Evolutionary conservation across 129 eudicot genomes (phyloP), one percentile per base, ranked within the genome.

Genomic region (Gnaphalium uliginosum): DNA sequence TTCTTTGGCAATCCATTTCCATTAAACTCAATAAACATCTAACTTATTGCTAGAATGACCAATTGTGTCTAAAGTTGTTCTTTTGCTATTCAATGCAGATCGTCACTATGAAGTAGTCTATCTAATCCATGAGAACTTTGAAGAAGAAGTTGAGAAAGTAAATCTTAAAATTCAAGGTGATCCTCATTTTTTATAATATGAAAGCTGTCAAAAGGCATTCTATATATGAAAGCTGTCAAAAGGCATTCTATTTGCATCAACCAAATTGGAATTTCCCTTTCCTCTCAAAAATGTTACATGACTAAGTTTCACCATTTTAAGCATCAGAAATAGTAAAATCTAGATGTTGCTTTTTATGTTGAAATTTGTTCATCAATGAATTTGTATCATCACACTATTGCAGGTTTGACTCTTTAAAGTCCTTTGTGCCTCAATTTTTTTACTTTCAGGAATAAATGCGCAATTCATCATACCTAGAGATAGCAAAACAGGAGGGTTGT

Each of bases 61-160:
- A 30, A n/a, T 30, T 64, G 46, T 64, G 25, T 32, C 69, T 65
- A 63, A 62, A 15, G 23, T 72, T 43, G 73, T 69, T 19, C 35
- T 59, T 67, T 24, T 30, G 17, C 21, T 81, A 60, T 30, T 72
- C 51, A 63, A 46, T 53, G 61, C 87, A 94, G 99, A 85, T 85
- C 88, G 99, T 62, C 99, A 94, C 85, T 94, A 94, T 50, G 99
- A 94, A 79, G 99, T 94, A 70, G 97, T 94, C 22, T 94, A 90
- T 82, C 60, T 94, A 41, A 91, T 94, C 63, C 99, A 94, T 78
- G 96, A 94, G 83, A 83, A 87, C 72, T 82, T 75, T 63, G 76
- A 56, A 46, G 91, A 86, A 17, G 86, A 94, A 81, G 99, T 94
- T 80, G 94, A 90, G 82, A 83, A 76, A 59, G 99, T 94, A 25